Evolutionary conservation across 2,329 filamentous ascomycete genomes (phyloP).

Genomic region (Gremmenia infestans): DNA sequence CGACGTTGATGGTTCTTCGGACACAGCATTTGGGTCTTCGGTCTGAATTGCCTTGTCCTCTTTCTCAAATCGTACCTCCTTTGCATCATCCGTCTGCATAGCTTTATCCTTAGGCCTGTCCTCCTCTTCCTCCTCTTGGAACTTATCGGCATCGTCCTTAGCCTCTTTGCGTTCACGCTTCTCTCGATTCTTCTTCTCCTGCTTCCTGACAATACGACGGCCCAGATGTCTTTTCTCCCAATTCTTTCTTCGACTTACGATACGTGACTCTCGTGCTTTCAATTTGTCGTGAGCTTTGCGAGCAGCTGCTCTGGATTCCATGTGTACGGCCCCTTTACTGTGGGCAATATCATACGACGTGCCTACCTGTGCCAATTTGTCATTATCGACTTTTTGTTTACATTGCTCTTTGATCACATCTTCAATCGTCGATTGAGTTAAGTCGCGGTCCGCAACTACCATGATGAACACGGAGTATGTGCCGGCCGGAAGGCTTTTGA

Average conservation of each 20-base stretch:
- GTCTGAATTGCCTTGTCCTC: conserved; percentile 26
- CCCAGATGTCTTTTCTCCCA: conserved; percentile 45
- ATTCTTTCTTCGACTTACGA: conserved; percentile 41
- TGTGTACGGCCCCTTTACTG: conserved; percentile 49
- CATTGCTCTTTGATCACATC: conserved; percentile 52
- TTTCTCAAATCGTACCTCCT: conserved; percentile 8
- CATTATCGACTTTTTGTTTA: conserved; percentile 44
- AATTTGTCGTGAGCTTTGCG: conserved; percentile 20
- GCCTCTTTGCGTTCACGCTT: conserved; percentile 35
- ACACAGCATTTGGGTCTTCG: conserved; percentile 11
- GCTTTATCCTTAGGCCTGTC: conserved; percentile 28
- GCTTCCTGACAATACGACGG: conserved; percentile 35
- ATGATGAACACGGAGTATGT: conserved; percentile 54
- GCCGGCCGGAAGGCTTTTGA: conserved; percentile 50
- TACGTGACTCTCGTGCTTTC: conserved; percentile 36
- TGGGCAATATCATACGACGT: conserved; percentile 56
- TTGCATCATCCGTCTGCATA: conserved; percentile 23
- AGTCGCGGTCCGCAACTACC: conserved; percentile 46
- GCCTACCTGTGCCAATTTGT: conserved; percentile 54
- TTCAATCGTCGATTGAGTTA: conserved; percentile 42
- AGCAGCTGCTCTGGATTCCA: conserved; percentile 46
- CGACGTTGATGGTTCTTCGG: background rate
- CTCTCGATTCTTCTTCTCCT: conserved; percentile 37
- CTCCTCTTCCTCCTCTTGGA: conserved; percentile 35
- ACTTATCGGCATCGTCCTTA: conserved; percentile 37